These are phyloP conservation scores for Aspergillus clavatus DNA, from an alignment of 2,329 filamentous ascomycete species.

Conservation along the genomic window DNA sequence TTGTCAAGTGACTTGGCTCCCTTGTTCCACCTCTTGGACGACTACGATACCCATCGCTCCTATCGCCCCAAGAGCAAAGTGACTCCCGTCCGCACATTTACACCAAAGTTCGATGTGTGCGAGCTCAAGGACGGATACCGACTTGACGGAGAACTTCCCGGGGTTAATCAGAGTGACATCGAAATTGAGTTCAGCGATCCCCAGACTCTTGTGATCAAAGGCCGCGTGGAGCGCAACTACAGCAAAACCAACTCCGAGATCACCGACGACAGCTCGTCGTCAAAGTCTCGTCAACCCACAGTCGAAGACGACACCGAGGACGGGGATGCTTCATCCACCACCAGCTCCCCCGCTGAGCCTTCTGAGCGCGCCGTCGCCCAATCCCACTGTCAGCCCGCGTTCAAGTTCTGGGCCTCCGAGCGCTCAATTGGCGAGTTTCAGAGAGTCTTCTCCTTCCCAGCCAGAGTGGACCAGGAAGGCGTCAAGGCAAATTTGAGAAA, in stretches of 20 bases:
- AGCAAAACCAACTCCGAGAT: constrained; percentile 15
- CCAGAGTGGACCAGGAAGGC: constrained; percentile 52
- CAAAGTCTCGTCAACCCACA: constrained; percentile 41
- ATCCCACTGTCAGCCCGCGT: constrained; percentile 15
- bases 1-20: constrained; percentile 35
- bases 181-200: constrained; percentile 46
- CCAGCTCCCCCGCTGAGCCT: constrained; percentile 9
- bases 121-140: constrained; percentile 39
- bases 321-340: constrained; percentile 11
- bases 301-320: constrained; percentile 51
- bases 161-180: constrained; percentile 40
- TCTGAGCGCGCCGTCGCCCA: constrained; percentile 22
- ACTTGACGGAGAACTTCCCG: constrained; percentile 44
- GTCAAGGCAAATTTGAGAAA: constrained; percentile 57
- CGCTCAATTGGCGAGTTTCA: constrained; percentile 55
- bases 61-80: constrained; percentile 12
- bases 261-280: constrained; percentile 17
- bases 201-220: constrained; percentile 42
- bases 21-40: constrained; percentile 41
- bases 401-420: constrained; percentile 55
- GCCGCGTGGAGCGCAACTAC: constrained; percentile 34
- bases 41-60: constrained; percentile 35
- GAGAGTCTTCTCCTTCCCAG: constrained; percentile 53
- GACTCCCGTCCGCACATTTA: constrained; percentile 28
- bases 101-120: constrained; percentile 42